Evolutionary conservation across 2,329 filamentous ascomycete genomes (phyloP), one percentile per base, ranked within the genome.

Genomic region (Colletotrichum sp.): DNA sequence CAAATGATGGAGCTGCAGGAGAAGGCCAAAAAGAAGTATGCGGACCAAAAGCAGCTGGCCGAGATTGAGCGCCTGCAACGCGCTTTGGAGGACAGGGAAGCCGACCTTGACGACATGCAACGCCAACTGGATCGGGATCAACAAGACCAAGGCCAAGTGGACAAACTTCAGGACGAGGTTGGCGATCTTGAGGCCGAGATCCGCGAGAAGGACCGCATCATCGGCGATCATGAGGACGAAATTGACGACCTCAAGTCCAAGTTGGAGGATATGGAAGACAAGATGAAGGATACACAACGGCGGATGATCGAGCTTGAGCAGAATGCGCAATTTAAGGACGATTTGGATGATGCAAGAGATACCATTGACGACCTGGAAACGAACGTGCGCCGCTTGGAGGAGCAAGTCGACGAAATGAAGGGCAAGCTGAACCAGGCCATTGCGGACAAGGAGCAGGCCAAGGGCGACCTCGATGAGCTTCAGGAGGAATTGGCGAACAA

Each of bases 1-100:
- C 95, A 98, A 82, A 92, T 98, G 78, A 87, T 93, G 72, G 95
- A 98, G 78, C 91, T 98, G 76, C 94, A 96, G 78, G 94, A 98
- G 76, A 95, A 94, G 81, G 90, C 95, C 70, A 95, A 95, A 84
- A 92, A 92, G 80, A 94, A 94, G 80, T 93, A 95, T 78, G 91
- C 91, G 13, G 93, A 96, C 80, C 92, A 95, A 78, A 91, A 89
- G 75, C 90, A 95, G 79, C 92, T 92, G 67, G 87, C 86, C 29
- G 92, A 93, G 80, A 82, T 92, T 52, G 89, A 93, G 39, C 87
- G 87, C 62, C 83, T 96, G 34, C 90, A 90, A 25, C 88, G 88
- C 71, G 83, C 86, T 34, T 81, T 94, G 6, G 88, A 92, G 32
- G 89, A 91, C 44, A 91, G 90, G 71, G 91, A 93, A 57, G 87